Base-by-base conservation (phyloP, 2,329 filamentous ascomycete genomes). In the Pseudopithomyces chartarum region DNA sequence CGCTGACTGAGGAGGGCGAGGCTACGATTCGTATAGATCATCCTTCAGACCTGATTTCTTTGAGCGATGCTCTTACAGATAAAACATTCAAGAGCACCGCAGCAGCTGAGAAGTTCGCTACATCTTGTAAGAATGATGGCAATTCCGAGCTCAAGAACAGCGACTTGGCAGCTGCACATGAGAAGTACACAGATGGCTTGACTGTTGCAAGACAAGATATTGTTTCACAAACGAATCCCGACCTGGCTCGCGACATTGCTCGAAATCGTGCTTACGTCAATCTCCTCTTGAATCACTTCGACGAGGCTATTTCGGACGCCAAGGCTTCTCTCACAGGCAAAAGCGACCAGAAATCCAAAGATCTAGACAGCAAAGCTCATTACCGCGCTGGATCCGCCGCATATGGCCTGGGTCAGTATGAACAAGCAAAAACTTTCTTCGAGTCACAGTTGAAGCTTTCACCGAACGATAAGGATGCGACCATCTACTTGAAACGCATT, bases 11-110 rank as follows among this genome's bases (percentile, higher is more conserved):
- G 0, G 68, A 81, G 20, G 78, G 78, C 0, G 53, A 70, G 1
- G 81, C 81, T 62, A 77, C 71, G 0, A 33, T 86, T 20, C 76
- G 82, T 2, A 80, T 85, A 12, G 84, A 86, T 53, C 84, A 86
- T 63, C 66, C 81, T 17, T 79, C 78, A 22, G 83, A 86, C 55
- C 60, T 86, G 17, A 61, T 79, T 15, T 75, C 74, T 58, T 63
- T 82, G 2, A 56, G 69, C 1, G 57, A 65, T 0, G 56, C 66
- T 23, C 76, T 83, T 15, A 52, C 67, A 20, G 36, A 58, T 3
- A 53, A 60, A 51, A 40, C 59, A 49, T 64, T 64, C 44, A 47
- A 57, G 1, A 64, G 82, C 36, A 48, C 43, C 8, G 65, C 65
- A 39, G 71, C 69, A 22, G 63, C 69, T 23, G 71, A 68, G 60